Evolutionary conservation across 495 filamentous ascomycete genomes (phyloP), one percentile per base, ranked within the genome.

Genomic region (Talaromyces borbonicus): DNA sequence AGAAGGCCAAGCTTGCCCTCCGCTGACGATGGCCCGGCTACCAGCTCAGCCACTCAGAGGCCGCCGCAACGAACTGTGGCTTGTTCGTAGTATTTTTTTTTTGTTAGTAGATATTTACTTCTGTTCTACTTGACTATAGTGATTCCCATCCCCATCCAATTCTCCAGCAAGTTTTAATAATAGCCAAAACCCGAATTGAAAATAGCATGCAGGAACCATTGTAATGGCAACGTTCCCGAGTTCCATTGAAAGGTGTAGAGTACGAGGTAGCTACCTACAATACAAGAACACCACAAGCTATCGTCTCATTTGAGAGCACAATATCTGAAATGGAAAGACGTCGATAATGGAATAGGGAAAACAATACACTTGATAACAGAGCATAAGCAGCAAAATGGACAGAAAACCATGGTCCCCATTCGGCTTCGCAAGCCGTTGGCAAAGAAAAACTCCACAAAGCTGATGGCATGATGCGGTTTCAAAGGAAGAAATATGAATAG

Each of bases 401-500:
- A 16, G n/a, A 31, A 46, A 46, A 32, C 12, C 38, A 46, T 35
- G 22, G 36, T 36, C 30, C n/a, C 43, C 43, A 46, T 22, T 46
- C 30, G 24, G 36, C 33, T 8, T 12, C 20, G 26, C 3, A 27
- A 43, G 8, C 40, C 18, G 26, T 25, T 4, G n/a, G 12, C 23
- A 32, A 24, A 46, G 24, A 25, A 46, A 14, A 46, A 46, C 43
- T 46, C 43, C 43, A 22, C 43, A 46, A 31, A 33, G 30, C 30
- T 46, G 29, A 32, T 46, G 43, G 43, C 43, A 36, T 46, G 43
- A 20, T 35, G 43, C 37, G 32, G 44, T 32, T 19, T 47, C 18
- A 36, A 12, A 16, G 16, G 37, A 20, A 15, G 24, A 46, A 23
- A 48, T 24, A 48, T 22, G 36, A 36, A 23, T 25, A 12, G 47